phyloP scores from a whole-genome alignment of 2,329 filamentous ascomycete genomes.

The Corynespora cassiicola region DNA sequence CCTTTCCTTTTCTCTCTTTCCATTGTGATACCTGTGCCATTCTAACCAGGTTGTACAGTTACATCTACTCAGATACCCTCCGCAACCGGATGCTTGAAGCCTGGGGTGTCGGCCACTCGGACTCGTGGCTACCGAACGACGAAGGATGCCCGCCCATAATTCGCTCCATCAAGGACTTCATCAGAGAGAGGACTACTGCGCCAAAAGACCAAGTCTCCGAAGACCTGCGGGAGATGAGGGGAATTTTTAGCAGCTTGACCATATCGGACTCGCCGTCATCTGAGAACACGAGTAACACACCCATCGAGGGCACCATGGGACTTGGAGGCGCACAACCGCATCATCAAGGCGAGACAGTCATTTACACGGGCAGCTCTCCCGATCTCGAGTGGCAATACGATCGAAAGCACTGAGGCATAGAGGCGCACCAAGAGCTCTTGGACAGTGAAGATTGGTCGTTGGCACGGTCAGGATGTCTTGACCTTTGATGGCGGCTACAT shows the following conservation, averaged over 20 bases:
- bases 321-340: conserved; percentile 11
- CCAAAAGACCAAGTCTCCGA: conserved; percentile 61
- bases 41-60: conserved; percentile 60
- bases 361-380: conserved; percentile 30
- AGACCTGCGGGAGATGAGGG: conserved; percentile 75
- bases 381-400: conserved; percentile 32
- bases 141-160: conserved; percentile 78
- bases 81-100: conserved; percentile 77
- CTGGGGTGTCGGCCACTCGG: conserved; percentile 74
- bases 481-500: conserved; percentile 11
- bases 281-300: conserved; percentile 33
- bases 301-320: conserved; percentile 24
- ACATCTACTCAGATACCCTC: conserved; percentile 79
- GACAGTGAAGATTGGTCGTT: conserved; percentile 16
- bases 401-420: conserved; percentile 23
- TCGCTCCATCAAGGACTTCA: conserved; percentile 78
- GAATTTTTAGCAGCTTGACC: conserved; percentile 62
- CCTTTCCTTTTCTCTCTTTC: neutral
- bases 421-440: conserved; percentile 20
- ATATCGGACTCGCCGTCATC: conserved; percentile 42
- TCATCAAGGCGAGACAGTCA: conserved; percentile 22
- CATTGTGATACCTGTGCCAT: neutral
- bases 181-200: conserved; percentile 72
- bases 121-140: conserved; percentile 90
- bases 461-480: conserved; percentile 12